A percentile compares a stretch with the other conserved stretches of the same genome.
Evolutionary conservation across 2,329 filamentous ascomycete species (phyloP).

Genomic region (Phoma herbarum): DNA sequence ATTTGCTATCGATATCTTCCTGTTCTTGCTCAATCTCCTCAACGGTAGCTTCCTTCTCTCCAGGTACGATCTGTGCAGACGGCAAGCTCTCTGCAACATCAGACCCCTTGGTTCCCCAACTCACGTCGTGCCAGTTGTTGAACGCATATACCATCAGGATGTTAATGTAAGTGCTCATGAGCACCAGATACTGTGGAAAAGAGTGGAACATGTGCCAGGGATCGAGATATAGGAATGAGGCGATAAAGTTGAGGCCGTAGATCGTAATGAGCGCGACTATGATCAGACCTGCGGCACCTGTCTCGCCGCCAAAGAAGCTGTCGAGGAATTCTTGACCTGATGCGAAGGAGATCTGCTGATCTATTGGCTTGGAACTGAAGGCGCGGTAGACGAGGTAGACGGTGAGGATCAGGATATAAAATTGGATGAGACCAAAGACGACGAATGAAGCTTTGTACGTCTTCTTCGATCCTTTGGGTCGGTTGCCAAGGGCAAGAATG

Average conservation of each 20-base stretch:
- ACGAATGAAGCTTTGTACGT: constrained; percentile 88
- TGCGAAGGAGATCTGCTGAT: constrained; percentile 68
- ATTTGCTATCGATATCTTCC: constrained; percentile 94
- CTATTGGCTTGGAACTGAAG: constrained; percentile 64
- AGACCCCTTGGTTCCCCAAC: constrained; percentile 97
- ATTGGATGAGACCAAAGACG: constrained; percentile 83
- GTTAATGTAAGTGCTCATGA: constrained; percentile 97
- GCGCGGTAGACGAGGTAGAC: constrained; percentile 83
- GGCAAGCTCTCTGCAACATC: constrained; percentile 90
- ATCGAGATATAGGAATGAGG: constrained; percentile 84
- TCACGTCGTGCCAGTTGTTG: constrained; percentile 99
- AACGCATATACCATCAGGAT: constrained; percentile 98
- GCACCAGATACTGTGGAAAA: constrained; percentile 88
- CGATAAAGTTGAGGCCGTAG: background rate
- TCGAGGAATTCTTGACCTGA: constrained; percentile 73
- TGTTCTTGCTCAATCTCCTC: constrained; percentile 95
- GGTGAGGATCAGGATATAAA: constrained; percentile 85
- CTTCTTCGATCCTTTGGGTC: constrained; percentile 88
- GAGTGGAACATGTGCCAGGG: constrained; percentile 99
- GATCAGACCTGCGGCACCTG: constrained; percentile 50
- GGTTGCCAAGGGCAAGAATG: constrained; percentile 89
- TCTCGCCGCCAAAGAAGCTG: constrained; percentile 74
- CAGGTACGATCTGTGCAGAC: constrained; percentile 82
- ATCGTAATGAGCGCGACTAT: background rate
- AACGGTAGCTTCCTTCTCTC: constrained; percentile 65